Conservation (phyloP, 345 rosid genomes). For the Euphorbia pulcherrima region DNA sequence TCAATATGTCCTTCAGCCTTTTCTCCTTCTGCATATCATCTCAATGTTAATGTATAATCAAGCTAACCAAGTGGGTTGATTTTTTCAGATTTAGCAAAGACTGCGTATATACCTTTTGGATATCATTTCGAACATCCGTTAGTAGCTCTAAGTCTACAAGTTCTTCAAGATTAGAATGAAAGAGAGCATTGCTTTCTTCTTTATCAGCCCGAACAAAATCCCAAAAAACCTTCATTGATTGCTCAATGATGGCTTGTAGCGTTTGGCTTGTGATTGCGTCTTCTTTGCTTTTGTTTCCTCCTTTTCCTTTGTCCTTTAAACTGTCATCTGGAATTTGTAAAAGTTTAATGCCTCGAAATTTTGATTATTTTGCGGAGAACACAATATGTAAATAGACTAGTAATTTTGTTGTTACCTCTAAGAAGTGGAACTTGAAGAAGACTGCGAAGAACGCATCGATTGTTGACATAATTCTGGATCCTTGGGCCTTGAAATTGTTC, state of each 20-base stretch:
- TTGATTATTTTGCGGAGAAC: too few relatives aligned
- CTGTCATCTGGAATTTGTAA: conserved; percentile 22
- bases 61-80: too few relatives aligned
- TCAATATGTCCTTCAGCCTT: conserved; percentile 23
- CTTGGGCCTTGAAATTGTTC: conserved; percentile 29
- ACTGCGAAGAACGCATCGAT: conserved; percentile 20
- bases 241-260: conserved; percentile 38
- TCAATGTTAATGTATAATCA: neutral
- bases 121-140: conserved; percentile 39
- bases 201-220: conserved; percentile 58
- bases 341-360: neutral
- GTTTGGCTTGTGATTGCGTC: conserved; percentile 16
- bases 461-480: conserved; percentile 22
- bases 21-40: conserved; percentile 17
- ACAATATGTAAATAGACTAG: too few relatives aligned
- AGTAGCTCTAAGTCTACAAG: conserved; percentile 45
- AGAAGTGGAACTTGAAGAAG: conserved; percentile 27
- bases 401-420: conserved; percentile 8
- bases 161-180: conserved; percentile 43
- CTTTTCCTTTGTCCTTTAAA: conserved; percentile 4
- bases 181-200: conserved; percentile 28
- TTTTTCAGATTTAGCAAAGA: neutral
- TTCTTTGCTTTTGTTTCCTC: neutral
- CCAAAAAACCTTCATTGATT: conserved; percentile 53
- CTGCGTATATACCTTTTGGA: conserved; percentile 53